Evolutionary conservation across 345 rosid species (phyloP).

Genomic region (Hibiscus mutabilis): DNA sequence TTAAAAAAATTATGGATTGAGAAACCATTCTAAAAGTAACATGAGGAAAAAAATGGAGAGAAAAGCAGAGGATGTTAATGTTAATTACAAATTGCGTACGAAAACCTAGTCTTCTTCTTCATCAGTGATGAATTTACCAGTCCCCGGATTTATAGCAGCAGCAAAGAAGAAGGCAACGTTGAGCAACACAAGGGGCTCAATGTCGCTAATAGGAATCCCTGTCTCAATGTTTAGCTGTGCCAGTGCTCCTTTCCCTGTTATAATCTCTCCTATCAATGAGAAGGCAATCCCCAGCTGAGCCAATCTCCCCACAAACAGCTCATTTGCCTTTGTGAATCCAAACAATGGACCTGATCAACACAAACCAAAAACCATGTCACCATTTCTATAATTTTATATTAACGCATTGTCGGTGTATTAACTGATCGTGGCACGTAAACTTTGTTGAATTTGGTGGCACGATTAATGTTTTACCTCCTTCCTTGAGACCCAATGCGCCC

Average conservation of each 20-base stretch:
- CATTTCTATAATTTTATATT: no score
- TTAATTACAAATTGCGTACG: background rate
- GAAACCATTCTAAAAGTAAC: no score
- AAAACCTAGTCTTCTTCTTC: slow-evolving; percentile 45
- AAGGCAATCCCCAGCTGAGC: slow-evolving; percentile 91
- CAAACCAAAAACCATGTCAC: background rate
- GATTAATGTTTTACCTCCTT: slow-evolving; percentile 46
- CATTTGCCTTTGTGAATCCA: slow-evolving; percentile 91
- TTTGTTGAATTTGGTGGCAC: background rate
- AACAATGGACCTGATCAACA: slow-evolving; percentile 75
- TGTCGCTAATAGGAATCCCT: slow-evolving; percentile 71
- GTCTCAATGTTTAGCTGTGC: slow-evolving; percentile 96
- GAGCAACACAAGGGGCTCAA: slow-evolving; percentile 86
- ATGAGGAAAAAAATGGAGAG: no score
- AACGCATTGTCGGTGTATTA: background rate
- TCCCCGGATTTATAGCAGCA: slow-evolving; percentile 88
- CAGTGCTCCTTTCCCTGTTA: slow-evolving; percentile 87
- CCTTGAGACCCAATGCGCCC: slow-evolving; percentile 73
- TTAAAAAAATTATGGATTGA: no score
- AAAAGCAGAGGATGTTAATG: no score
- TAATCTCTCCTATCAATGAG: slow-evolving; percentile 85
- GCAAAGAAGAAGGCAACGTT: slow-evolving; percentile 82
- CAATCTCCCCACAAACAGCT: slow-evolving; percentile 86
- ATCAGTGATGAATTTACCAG: slow-evolving; percentile 83
- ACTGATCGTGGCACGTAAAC: background rate